These are phyloP conservation scores for Pyrrhoderma noxium DNA, from an alignment of 1,284 basidiomycete species.

Conservation along the genomic window DNA sequence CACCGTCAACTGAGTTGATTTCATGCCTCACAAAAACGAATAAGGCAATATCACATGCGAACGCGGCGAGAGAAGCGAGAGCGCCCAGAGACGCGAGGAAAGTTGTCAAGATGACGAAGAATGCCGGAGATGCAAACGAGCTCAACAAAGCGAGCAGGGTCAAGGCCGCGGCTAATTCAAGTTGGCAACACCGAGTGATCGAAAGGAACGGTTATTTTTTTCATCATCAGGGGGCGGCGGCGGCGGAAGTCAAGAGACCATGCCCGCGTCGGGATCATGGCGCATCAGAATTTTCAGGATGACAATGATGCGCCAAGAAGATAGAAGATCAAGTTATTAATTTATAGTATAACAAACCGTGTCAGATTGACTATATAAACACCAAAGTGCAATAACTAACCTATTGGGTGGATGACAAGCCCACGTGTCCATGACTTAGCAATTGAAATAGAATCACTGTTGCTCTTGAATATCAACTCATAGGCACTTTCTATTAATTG, in stretches of 20 bases:
- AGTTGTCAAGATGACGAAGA: slow-evolving; percentile 51
- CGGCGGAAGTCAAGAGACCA: no score
- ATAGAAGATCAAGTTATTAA: no score
- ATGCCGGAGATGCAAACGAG: slow-evolving; percentile 55
- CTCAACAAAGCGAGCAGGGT: slow-evolving; percentile 58
- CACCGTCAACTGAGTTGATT: slow-evolving; percentile 38
- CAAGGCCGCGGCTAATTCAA: slow-evolving; percentile 49
- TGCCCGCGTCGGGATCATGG: no score
- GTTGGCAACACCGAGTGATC: slow-evolving; percentile 8
- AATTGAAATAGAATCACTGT: slow-evolving; percentile 27
- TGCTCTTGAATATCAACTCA: background rate
- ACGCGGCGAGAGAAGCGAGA: slow-evolving; percentile 56
- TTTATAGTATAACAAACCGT: no score
- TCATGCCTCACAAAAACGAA: slow-evolving; percentile 52
- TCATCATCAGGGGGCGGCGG: no score
- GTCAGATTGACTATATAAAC: no score
- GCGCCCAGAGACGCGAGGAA: slow-evolving; percentile 61
- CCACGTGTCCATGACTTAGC: slow-evolving; percentile 62
- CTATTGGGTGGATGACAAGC: slow-evolving; percentile 65
- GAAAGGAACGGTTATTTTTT: no score
- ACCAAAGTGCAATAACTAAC: slow-evolving; percentile 34
- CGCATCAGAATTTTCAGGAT: background rate
- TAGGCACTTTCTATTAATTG: background rate
- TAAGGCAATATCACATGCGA: slow-evolving; percentile 69
- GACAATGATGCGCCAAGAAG: no score